Evolutionary conservation across 345 rosid species (phyloP).

Genomic region (Eucalyptus rudis): DNA sequence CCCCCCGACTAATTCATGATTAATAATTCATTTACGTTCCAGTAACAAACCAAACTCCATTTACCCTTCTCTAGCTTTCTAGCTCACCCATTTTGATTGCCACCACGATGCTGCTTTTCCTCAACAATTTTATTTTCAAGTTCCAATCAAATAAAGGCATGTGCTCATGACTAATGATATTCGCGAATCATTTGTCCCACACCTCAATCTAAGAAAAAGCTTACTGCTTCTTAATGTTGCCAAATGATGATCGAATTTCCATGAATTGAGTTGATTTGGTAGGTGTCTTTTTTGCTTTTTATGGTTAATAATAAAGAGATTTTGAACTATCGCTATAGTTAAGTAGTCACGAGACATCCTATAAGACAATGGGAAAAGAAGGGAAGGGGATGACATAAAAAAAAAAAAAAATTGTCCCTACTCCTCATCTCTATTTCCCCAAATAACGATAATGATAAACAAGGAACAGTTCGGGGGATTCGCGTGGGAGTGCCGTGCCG

Average conservation of each 20-base stretch:
- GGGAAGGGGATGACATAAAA: not conserved
- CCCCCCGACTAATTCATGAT: not conserved
- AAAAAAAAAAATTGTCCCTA: not conserved
- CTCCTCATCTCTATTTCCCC: not conserved
- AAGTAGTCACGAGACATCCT: rapidly evolving
- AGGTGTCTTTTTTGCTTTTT: rapidly evolving
- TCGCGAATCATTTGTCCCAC: not conserved
- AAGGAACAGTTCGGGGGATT: not conserved
- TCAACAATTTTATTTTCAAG: not conserved
- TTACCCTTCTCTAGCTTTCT: not conserved
- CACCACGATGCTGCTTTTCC: not conserved
- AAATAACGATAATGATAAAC: not conserved
- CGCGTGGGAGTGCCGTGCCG: not conserved
- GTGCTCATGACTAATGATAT: not conserved
- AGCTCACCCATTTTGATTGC: not conserved
- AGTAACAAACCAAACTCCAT: not conserved
- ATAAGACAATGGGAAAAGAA: not conserved
- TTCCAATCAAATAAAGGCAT: not conserved
- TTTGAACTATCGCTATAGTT: rapidly evolving
- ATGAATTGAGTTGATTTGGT: not conserved
- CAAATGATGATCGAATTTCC: not conserved
- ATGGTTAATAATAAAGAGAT: rapidly evolving
- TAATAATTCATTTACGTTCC: not conserved
- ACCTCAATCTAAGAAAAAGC: not conserved
- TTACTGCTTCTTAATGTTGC: not conserved